These are phyloP conservation scores for Boehmeria nivea DNA, from an alignment of 306 rosid species.

Conservation along the genomic window DNA sequence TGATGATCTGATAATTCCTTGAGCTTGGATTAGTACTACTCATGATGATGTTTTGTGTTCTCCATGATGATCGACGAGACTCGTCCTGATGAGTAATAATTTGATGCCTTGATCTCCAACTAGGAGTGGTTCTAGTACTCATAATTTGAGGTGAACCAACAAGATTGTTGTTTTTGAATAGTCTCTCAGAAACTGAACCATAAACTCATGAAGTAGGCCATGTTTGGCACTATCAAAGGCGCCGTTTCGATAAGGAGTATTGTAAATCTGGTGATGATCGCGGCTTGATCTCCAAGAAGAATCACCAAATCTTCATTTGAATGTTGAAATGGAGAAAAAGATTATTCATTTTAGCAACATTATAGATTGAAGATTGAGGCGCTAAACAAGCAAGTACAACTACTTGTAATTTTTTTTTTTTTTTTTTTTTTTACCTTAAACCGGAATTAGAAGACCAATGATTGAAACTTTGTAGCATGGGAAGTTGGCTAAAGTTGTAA, in stretches of 20 bases:
- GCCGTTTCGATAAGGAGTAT: slow-evolving; percentile 8
- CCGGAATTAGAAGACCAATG: slow-evolving; percentile 26
- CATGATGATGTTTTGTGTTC: slow-evolving; percentile 1
- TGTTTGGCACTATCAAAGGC: slow-evolving; percentile 7
- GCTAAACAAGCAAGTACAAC: too few relatives aligned
- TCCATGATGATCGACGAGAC: slow-evolving; percentile 10
- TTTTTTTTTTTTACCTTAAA: slow-evolving; percentile 22
- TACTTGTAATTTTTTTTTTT: too few relatives aligned
- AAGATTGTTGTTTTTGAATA: slow-evolving; percentile 19
- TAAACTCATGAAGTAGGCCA: slow-evolving; percentile 12
- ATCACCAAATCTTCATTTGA: slow-evolving; percentile 9
- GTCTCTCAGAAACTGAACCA: slow-evolving; percentile 22
- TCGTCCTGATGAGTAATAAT: not conserved
- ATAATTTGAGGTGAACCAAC: slow-evolving; percentile 3
- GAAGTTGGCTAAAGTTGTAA: slow-evolving; percentile 39
- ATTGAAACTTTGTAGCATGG: slow-evolving; percentile 35
- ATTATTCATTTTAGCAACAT: not conserved
- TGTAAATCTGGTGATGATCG: slow-evolving; percentile 18
- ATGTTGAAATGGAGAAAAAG: not conserved
- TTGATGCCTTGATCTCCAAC: slow-evolving; percentile 17
- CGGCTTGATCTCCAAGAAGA: slow-evolving; percentile 9
- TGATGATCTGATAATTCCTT: not conserved
- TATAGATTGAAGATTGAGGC: too few relatives aligned
- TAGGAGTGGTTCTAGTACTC: not conserved
- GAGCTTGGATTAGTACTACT: not conserved